Evolutionary conservation across 129 eudicot species (phyloP).

Genomic region (Gnaphalium uliginosum): DNA sequence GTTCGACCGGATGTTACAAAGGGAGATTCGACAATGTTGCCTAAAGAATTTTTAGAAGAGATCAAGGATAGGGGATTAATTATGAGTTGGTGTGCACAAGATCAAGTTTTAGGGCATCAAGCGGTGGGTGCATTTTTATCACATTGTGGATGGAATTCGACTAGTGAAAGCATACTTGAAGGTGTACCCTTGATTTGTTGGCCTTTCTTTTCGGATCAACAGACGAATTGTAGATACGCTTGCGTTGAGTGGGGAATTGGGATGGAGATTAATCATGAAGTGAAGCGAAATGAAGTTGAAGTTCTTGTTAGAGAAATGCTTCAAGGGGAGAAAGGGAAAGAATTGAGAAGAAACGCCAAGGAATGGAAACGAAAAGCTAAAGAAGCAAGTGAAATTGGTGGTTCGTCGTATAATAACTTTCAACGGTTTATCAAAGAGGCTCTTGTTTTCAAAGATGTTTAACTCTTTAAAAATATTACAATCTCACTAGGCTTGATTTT

Average conservation of each 20-base stretch:
- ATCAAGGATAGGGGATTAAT: constrained; percentile 46
- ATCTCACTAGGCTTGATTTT: background rate
- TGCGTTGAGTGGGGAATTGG: constrained; percentile 61
- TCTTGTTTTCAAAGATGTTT: constrained; percentile 11
- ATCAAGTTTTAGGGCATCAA: constrained; percentile 41
- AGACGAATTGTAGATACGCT: constrained; percentile 47
- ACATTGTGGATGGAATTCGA: constrained; percentile 67
- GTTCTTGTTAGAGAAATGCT: constrained; percentile 48
- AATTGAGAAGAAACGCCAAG: constrained; percentile 41
- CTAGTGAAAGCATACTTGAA: constrained; percentile 39
- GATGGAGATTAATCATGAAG: constrained; percentile 62
- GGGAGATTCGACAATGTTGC: constrained; percentile 34
- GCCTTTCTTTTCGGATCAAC: constrained; percentile 68
- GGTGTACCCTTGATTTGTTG: constrained; percentile 57
- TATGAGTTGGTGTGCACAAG: constrained; percentile 55
- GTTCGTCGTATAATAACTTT: constrained; percentile 46
- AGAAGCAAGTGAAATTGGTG: constrained; percentile 41
- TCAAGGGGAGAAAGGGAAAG: constrained; percentile 55
- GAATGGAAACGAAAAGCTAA: constrained; percentile 59
- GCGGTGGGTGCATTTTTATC: constrained; percentile 53
- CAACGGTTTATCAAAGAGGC: constrained; percentile 38
- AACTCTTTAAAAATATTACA: background rate
- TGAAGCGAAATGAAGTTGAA: constrained; percentile 55
- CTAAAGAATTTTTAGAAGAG: constrained; percentile 43
- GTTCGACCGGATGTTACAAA: constrained; percentile 47